These are phyloP conservation scores for Phaffia australis DNA, from an alignment of 768 basidiomycete genomes.

Conservation along the genomic window DNA sequence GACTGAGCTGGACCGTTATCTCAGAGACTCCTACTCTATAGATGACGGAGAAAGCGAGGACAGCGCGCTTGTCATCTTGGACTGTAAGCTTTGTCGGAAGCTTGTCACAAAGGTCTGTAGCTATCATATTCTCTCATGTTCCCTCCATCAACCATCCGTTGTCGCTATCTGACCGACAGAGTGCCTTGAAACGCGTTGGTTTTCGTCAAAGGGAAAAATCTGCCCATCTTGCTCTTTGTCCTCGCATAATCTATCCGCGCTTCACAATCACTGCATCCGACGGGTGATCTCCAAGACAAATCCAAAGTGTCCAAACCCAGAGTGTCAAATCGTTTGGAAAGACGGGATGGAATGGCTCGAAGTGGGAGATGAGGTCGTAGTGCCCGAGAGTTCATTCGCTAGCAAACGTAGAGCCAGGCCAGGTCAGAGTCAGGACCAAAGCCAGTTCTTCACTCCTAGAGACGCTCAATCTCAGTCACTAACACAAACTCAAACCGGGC, in stretches of 20 bases:
- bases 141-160: neutral
- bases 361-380: slow-evolving; percentile 9
- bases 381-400: too few species aligned
- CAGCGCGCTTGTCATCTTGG: neutral
- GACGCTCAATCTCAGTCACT: too few species aligned
- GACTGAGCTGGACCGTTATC: slow-evolving; percentile 61
- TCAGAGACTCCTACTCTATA: slow-evolving; percentile 60
- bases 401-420: too few species aligned
- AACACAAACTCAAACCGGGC: too few species aligned
- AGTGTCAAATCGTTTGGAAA: slow-evolving; percentile 1
- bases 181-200: neutral
- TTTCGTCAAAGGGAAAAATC: neutral
- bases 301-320: neutral
- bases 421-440: too few species aligned
- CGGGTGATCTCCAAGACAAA: neutral
- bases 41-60: slow-evolving; percentile 40
- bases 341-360: neutral
- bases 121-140: neutral
- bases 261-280: slow-evolving; percentile 7
- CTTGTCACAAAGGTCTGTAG: neutral
- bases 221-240: neutral
- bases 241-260: neutral
- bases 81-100: neutral
- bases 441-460: too few species aligned
- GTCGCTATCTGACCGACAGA: neutral